Evolutionary conservation across 2,329 filamentous ascomycete species (phyloP), one percentile per base, ranked within the genome.

Genomic region (Phaeosphaeria sp.): DNA sequence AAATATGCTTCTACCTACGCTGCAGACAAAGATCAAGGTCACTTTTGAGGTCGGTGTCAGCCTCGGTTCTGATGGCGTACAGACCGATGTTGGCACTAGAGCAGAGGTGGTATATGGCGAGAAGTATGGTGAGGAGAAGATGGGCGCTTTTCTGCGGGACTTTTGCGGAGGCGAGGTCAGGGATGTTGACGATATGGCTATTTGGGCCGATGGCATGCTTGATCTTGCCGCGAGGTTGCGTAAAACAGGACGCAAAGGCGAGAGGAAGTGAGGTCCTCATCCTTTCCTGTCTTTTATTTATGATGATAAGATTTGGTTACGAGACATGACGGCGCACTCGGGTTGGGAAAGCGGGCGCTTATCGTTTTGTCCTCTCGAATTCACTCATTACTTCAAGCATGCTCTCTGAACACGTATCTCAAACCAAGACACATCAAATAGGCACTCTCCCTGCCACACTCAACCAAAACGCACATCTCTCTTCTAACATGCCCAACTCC

Each of bases 91-190:
- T 36, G 74, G 76, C 15, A 78, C 90, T 22, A 78, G 77, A 6
- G 90, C 87, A 0, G 82, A 81, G 52, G 86, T 93, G 1, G 80
- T 92, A 1, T 95, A 95, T 72, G 91, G 91, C 0, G 90, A 94
- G 77, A 83, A 85, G 58, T 93, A 93, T 74, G 91, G 92, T 63
- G 86, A 88, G 63, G 85, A 82, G 50, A 93, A 91, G 76, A 89
- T 95, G 81, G 81, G 79, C n/a, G 89, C 92, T 54, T 93, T 90
- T 64, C 71, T 95, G 61, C 75, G 80, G 13, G 83, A 83, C 36
- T 82, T 84, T 72, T 78, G 89, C 20, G 77, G 74, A 0, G 62
- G 42, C 1, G 48, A 63, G 18, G 62, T 77, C 1, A 73, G 63
- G 23, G 59, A 60, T 6, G 60, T 59, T 46, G 63, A 64, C 15